Evolutionary conservation across 768 basidiomycete genomes (phyloP), one percentile per base, ranked within the genome.

Genomic region (Russula griseocarnosa): DNA sequence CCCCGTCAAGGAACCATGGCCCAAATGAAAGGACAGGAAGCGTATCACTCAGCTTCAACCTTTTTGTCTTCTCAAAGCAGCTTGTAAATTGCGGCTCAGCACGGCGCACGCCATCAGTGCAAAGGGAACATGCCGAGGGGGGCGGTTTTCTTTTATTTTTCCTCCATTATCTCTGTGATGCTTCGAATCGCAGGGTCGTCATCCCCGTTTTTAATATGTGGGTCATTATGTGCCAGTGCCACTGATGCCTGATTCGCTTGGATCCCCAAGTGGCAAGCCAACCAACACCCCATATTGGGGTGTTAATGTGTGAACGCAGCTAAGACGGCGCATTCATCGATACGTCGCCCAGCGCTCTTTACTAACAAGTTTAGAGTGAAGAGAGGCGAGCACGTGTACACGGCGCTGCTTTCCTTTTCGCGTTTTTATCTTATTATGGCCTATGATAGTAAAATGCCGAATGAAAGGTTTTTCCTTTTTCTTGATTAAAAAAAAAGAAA

Each of bases 221-320:
- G 46, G 46, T 47, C 46, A 47, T 47, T 47, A 13, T 5, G 42
- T 42, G 42, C 46, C 24, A 50, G 28, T 22, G 36, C 16, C 34
- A 30, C n/a, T 60, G 9, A 22, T 60, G n/a, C 24, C 28, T 34
- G 11, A 32, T 14, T 16, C 32, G 9, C 22, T 40, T 40, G 5
- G 18, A 36, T 36, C 47, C 36, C 52, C 32, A 61, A 60, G 51
- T 60, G 51, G 60, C 14, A 60, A 53, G 28, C 14, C n/a, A 28
- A 59, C 34, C 34, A 13, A 30, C 14, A 8, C 42, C 36, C 22
- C 46, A 47, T 11, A 47, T 4, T 4, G 20, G 22, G 46, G 46
- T 40, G 38, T 47, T 22, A 47, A n/a, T n/a, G n/a, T 47, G 46
- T n/a, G n/a, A 46, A 46, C 44, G 56, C 56, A 34, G 22, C 44